Conservation (phyloP, 257 asterid species). For the Nicotiana tomentosiformis region DNA sequence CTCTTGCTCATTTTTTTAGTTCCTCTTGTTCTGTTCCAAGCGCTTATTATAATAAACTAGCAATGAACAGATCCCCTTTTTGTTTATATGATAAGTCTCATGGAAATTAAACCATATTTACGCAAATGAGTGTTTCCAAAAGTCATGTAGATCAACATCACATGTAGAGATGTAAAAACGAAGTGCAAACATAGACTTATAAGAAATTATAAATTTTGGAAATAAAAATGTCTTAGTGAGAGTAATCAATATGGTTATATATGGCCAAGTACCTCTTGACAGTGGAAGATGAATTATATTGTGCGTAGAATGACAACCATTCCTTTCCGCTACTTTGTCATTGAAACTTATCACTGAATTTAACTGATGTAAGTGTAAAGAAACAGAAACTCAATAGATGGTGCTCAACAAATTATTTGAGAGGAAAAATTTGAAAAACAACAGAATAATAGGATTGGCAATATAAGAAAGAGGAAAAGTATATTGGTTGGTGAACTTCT, state of each 20-base stretch:
- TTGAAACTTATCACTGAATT: not conserved
- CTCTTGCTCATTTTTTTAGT: conserved; percentile 1
- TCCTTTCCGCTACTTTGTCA: not conserved
- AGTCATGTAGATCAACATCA: not conserved
- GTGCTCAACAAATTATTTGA: not conserved
- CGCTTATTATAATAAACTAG: not conserved
- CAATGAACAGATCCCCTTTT: not conserved
- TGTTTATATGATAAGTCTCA: not conserved
- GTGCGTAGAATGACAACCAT: not conserved
- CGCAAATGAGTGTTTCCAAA: not conserved
- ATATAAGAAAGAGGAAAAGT: not conserved
- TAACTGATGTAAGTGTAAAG: not conserved
- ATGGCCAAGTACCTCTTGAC: not conserved
- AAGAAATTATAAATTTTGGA: not conserved
- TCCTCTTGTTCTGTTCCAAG: not conserved
- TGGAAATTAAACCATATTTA: not conserved
- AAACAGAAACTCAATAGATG: not conserved
- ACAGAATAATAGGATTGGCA: not conserved
- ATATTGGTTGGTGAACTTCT: not conserved
- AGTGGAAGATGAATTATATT: not conserved
- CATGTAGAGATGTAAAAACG: not conserved
- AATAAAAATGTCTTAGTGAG: not conserved
- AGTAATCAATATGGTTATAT: not conserved
- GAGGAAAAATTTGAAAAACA: not conserved
- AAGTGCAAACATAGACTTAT: not conserved